phyloP scores from a whole-genome alignment of 768 basidiomycete genomes.

The Rhizopogon rudus region DNA sequence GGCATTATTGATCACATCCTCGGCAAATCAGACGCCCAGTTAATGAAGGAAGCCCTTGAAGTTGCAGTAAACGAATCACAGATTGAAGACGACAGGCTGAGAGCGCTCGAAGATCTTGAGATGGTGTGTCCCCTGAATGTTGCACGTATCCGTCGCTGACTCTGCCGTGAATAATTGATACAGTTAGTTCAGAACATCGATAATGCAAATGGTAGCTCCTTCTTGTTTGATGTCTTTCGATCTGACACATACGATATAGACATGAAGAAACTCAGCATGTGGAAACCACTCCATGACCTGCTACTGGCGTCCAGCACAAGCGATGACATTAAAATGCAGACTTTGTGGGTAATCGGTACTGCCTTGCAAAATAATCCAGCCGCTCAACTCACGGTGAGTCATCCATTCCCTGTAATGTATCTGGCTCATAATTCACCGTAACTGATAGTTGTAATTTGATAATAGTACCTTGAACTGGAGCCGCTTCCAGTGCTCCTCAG shows the following conservation, averaged over 20 bases:
- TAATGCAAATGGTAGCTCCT: conserved; percentile 68
- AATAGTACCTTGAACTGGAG: conserved; percentile 56
- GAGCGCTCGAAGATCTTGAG: conserved; percentile 80
- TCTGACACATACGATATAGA: conserved; percentile 37
- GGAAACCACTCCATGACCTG: conserved; percentile 71
- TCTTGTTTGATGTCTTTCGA: neutral
- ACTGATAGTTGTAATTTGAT: conserved; percentile 3
- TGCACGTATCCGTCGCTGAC: neutral
- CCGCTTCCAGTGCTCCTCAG: conserved; percentile 63
- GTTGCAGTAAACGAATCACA: conserved; percentile 53
- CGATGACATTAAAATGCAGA: conserved; percentile 58
- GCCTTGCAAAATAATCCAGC: conserved; percentile 87
- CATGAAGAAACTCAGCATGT: conserved; percentile 69
- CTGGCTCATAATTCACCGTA: neutral
- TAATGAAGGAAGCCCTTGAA: conserved; percentile 79
- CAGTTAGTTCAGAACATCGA: conserved; percentile 87
- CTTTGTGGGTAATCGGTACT: conserved; percentile 85
- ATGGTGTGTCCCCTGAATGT: conserved; percentile 51
- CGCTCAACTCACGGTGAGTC: conserved; percentile 69
- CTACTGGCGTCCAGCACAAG: conserved; percentile 49
- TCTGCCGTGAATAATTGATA: neutral
- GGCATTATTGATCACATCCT: conserved; percentile 83
- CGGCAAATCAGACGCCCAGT: conserved; percentile 74
- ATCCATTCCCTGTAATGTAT: neutral
- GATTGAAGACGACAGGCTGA: conserved; percentile 54